A percentile compares a stretch with the other conserved stretches of the same genome.
Evolutionary conservation across 139 green algal species (phyloP).

Genomic region (Pycnococcus provasolii): DNA sequence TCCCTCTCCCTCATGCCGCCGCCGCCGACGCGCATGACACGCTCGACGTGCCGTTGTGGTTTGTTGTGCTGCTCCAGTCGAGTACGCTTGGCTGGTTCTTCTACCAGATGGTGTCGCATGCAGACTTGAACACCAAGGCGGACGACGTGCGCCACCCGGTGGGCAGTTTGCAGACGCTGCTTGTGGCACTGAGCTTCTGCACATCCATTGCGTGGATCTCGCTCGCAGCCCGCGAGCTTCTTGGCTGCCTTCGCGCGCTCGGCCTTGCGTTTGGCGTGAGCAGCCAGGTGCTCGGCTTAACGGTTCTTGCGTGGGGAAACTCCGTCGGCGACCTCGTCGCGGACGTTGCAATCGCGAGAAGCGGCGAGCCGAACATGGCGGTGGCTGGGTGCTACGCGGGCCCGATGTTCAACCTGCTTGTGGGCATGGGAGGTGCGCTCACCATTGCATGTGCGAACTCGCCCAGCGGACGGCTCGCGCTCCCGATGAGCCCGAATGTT

Average conservation of each 20-base stretch:
- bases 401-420: conserved; percentile 44
- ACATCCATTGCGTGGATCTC: conserved; percentile 36
- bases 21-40: no score
- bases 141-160: no score
- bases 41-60: no score
- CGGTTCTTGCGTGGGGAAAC: conserved; percentile 50
- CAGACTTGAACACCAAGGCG: no score
- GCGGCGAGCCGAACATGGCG: conserved; percentile 31
- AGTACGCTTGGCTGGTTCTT: no score
- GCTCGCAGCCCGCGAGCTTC: conserved; percentile 35
- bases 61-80: no score
- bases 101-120: no score
- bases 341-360: conserved; percentile 36
- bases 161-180: no score
- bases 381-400: conserved; percentile 40
- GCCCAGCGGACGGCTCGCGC: conserved; percentile 8
- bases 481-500: conserved; percentile 28
- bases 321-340: conserved; percentile 40
- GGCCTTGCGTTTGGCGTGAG: conserved; percentile 31
- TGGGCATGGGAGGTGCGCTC: conserved; percentile 36
- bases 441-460: conserved; percentile 12
- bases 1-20: no score
- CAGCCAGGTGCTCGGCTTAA: conserved; percentile 33
- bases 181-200: not conserved
- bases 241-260: conserved; percentile 28